phyloP scores from a whole-genome alignment of 108 stramenopile species.

The Cylindrotheca fusiformis region DNA sequence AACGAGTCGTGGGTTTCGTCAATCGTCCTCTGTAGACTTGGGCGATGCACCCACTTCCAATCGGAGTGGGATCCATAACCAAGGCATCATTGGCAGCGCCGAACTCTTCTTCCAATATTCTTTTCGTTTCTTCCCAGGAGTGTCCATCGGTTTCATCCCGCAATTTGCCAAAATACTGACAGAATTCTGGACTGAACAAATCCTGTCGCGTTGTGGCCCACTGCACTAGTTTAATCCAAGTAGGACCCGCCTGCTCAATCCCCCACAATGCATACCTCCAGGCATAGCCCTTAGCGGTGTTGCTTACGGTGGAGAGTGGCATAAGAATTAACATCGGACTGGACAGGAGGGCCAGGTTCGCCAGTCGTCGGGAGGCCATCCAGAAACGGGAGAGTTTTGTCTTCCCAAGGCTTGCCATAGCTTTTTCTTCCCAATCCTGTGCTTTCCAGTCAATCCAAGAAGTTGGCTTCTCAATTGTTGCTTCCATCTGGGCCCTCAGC shows the following conservation, averaged over 20 bases:
- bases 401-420: slow-evolving; percentile 44
- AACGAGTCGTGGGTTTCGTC: slow-evolving; percentile 24
- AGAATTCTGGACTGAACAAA: slow-evolving; percentile 81
- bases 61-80: slow-evolving; percentile 49
- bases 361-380: slow-evolving; percentile 40
- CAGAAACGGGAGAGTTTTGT: slow-evolving; percentile 34
- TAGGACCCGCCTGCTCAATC: slow-evolving; percentile 87
- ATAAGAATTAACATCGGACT: slow-evolving; percentile 38
- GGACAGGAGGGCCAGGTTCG: slow-evolving; percentile 32
- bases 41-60: slow-evolving; percentile 89
- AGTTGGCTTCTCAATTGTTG: slow-evolving; percentile 31
- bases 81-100: slow-evolving; percentile 50
- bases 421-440: slow-evolving; percentile 52
- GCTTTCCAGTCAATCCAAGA: slow-evolving; percentile 46
- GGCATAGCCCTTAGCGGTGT: slow-evolving; percentile 26
- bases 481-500: slow-evolving; percentile 25
- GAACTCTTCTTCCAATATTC: slow-evolving; percentile 54
- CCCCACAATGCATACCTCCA: slow-evolving; percentile 87
- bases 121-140: slow-evolving; percentile 66
- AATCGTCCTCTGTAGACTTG: slow-evolving; percentile 82
- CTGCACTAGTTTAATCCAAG: slow-evolving; percentile 88
- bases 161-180: slow-evolving; percentile 77
- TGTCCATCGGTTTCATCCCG: slow-evolving; percentile 85
- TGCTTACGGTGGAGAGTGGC: slow-evolving; percentile 40
- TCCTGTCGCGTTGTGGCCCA: slow-evolving; percentile 91